Evolutionary conservation across 2,329 filamentous ascomycete species (phyloP), one percentile per base, ranked within the genome.

Genomic region (Penicillium sp.): DNA sequence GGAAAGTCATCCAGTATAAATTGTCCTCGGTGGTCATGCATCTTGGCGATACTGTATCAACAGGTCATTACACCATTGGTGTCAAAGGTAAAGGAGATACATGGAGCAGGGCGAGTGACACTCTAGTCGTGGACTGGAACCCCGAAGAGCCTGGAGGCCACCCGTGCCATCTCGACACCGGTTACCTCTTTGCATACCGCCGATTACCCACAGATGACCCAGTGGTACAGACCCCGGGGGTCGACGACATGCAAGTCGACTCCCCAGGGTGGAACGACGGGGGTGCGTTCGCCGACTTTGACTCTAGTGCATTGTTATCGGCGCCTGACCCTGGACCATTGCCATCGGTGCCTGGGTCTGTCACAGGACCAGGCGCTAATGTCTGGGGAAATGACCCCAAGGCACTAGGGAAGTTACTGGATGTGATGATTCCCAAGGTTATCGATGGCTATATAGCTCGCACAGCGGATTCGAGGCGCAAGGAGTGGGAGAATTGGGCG

Each of bases 1-100:
- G 43, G 28, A 13, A 50, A 41, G 35, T 35, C 9, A 22, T 58
- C n/a, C 33, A 45, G 6, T 68, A 66, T 48, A 54, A 60, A 35
- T 55, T 66, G 9, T 59, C 57, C 26, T 56, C 57, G 1, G 51
- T 67, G 21, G 50, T 63, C 22, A 47, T 61, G 17, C 64, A 63
- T 41, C 10, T n/a, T 3, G 21, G 34, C n/a, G 0, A 2, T 2
- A 34, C n/a, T 4, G 15, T 41, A 1, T 3, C 5, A 0, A 2
- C 3, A 7, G 63, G 61, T 2, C 63, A 67, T 49, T 66, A 64
- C 45, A 53, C 21, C 4, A 48, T 53, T 22, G 51, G 45, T n/a
- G 56, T 61, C 38, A 62, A 59, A 52, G 51, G 53, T 5, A 49
- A 53, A 10, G 43, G 44, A 15, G 41, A 31, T 4, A 22, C 40